Conservation (phyloP, 2,329 filamentous ascomycete species). For the Rutstroemia sp. region DNA sequence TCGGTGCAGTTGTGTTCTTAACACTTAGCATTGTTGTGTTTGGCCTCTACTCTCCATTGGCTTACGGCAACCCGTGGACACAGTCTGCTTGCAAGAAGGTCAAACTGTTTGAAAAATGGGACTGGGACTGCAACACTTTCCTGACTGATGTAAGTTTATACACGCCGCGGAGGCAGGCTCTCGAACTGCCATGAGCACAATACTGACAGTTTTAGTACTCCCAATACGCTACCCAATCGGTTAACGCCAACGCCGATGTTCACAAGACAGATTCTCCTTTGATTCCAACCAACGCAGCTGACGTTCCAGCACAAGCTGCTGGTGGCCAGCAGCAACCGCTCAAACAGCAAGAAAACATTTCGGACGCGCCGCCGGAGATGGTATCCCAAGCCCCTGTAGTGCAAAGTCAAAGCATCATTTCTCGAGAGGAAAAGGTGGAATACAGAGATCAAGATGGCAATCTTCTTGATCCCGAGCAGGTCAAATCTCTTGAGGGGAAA, state of each 20-base stretch:
- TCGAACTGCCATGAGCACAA: background rate
- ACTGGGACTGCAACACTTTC: slow-evolving; percentile 98
- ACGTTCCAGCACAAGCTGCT: slow-evolving; percentile 15
- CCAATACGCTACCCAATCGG: slow-evolving; percentile 28
- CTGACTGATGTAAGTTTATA: slow-evolving; percentile 66
- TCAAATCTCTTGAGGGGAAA: slow-evolving; percentile 79
- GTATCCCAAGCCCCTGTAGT: slow-evolving; percentile 18
- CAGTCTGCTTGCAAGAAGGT: slow-evolving; percentile 76
- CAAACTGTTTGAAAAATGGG: slow-evolving; percentile 85
- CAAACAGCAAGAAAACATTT: slow-evolving; percentile 20
- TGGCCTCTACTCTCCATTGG: slow-evolving; percentile 75
- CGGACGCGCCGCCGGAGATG: slow-evolving; percentile 23
- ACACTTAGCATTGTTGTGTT: slow-evolving; percentile 69
- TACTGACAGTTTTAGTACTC: slow-evolving; percentile 28
- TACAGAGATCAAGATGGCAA: slow-evolving; percentile 95
- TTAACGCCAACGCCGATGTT: slow-evolving; percentile 20
- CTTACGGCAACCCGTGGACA: slow-evolving; percentile 93
- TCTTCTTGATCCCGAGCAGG: slow-evolving; percentile 73
- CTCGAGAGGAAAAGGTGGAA: slow-evolving; percentile 73
- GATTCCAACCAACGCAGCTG: slow-evolving; percentile 23
- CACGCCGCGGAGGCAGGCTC: slow-evolving; percentile 13
- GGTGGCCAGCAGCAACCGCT: slow-evolving; percentile 25
- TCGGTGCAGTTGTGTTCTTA: slow-evolving; percentile 67
- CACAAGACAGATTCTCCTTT: slow-evolving; percentile 26
- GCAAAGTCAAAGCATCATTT: slow-evolving; percentile 26